Evolutionary conservation across 345 rosid species (phyloP).

Genomic region (Syzygium jambos): DNA sequence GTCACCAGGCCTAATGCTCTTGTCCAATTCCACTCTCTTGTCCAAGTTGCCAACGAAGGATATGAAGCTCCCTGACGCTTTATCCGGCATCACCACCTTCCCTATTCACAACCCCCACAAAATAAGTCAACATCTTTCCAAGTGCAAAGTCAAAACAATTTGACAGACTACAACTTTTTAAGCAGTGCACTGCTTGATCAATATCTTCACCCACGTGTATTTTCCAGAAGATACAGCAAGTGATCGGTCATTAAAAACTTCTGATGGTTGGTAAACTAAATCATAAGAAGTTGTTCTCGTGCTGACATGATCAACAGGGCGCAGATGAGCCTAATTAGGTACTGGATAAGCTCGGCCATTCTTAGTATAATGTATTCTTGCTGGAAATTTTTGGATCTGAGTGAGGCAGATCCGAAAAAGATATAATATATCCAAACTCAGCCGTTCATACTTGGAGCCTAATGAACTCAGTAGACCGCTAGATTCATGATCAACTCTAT

Average conservation of each 20-base stretch:
- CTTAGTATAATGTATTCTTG: background rate
- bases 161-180: background rate
- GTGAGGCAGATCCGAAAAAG: background rate
- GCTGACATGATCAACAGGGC: background rate
- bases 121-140: background rate
- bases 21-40: conserved; percentile 35
- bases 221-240: background rate
- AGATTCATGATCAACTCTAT: background rate
- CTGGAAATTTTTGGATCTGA: background rate
- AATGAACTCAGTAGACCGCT: background rate
- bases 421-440: background rate
- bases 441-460: background rate
- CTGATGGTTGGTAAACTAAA: background rate
- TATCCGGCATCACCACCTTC: conserved; percentile 30
- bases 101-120: conserved; percentile 14
- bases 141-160: background rate
- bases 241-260: background rate
- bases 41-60: conserved; percentile 43
- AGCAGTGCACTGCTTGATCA: background rate
- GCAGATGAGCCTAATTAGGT: background rate
- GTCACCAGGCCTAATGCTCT: conserved; percentile 24
- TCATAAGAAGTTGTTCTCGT: background rate
- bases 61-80: conserved; percentile 24
- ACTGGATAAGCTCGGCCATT: background rate
- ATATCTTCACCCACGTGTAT: background rate